Evolutionary conservation across 2,329 filamentous ascomycete genomes (phyloP).

Genomic region (Aspergillus quadrilineatus): DNA sequence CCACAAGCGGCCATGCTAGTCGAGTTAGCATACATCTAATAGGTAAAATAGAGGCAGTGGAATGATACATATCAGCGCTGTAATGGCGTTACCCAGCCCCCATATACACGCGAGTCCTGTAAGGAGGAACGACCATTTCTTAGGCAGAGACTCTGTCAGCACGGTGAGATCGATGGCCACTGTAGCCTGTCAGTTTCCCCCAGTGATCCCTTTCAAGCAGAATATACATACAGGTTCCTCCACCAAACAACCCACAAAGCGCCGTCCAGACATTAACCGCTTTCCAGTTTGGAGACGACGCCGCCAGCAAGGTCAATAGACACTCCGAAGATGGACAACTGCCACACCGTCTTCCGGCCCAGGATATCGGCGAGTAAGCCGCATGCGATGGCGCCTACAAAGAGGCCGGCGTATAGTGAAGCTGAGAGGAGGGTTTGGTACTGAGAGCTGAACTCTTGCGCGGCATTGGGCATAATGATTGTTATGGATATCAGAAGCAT

Average conservation of each 20-base stretch:
- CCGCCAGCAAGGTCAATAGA: constrained; percentile 6
- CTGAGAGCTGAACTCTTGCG: constrained; percentile 3
- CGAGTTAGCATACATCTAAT: constrained; percentile 35
- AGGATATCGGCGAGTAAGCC: constrained; percentile 8
- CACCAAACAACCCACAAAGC: neutral
- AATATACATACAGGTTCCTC: constrained; percentile 23
- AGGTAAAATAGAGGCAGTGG: no score
- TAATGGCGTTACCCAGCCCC: constrained; percentile 36
- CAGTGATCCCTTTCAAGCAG: no score
- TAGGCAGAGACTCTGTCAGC: neutral
- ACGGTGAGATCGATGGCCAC: constrained; percentile 20
- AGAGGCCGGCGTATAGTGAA: neutral
- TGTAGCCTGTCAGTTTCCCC: neutral
- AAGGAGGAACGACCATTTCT: neutral
- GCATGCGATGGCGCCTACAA: constrained; percentile 9
- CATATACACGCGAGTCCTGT: constrained; percentile 19
- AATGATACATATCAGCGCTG: neutral
- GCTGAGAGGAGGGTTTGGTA: neutral
- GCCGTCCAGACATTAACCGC: neutral
- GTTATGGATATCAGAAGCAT: constrained; percentile 9
- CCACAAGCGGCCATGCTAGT: constrained; percentile 55
- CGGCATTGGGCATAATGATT: constrained; percentile 7
- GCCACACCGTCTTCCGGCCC: constrained; percentile 12
- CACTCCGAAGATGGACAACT: constrained; percentile 11
- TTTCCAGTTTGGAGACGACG: constrained; percentile 8